Evolutionary conservation across 805 yeast genomes (phyloP), one percentile per base, ranked within the genome.

Genomic region (Ogataea pilisensis): DNA sequence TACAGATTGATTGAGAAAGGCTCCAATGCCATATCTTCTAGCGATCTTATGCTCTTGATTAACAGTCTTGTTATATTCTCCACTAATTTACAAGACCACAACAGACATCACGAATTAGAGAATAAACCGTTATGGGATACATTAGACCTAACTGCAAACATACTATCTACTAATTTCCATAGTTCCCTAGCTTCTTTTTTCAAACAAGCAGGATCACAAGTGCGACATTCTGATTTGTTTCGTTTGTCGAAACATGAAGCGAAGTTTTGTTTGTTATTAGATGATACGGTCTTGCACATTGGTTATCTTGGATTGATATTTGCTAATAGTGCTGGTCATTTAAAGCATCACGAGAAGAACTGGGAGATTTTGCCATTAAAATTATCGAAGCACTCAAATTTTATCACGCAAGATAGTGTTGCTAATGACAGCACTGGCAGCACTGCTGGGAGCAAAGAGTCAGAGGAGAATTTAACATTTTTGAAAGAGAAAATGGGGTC

Each of bases 291-390:
- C 6, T 26, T 53, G 35, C 31, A 43, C 8, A 37, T 53, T 14
- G 58, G 60, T 2, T 57, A 54, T 37, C 29, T 29, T 12, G 61
- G 54, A 3, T 42, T 50, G 5, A 37, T 54, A 2, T 39, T 46
- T 20, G 37, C 33, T 9, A 40, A 41, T 18, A 31, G 29, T 19
- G 42, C 43, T 6, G 27, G 12, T 7, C 46, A 41, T 21, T 20
- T 21, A 3, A 43, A 39, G 29, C 46, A 48, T 22, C 45, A 41
- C n/a, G 43, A 43, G 11, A 44, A 44, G n/a, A 34, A 41, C 22
- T 53, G 57, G 55, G 36, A 42, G 3, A 22, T 48, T 2, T 7
- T 44, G 11, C 53, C 53, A 16, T 24, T 53, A 41, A 53, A 47
- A 33, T 11, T 38, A 9, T 27, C 29, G 14, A 19, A 21, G 33